Percentiles rank a stretch among this genome's conserved stretches.
These are phyloP conservation scores for Carex arenaria DNA, from an alignment of 202 grass and related monocot genomes.

Conservation along the genomic window DNA sequence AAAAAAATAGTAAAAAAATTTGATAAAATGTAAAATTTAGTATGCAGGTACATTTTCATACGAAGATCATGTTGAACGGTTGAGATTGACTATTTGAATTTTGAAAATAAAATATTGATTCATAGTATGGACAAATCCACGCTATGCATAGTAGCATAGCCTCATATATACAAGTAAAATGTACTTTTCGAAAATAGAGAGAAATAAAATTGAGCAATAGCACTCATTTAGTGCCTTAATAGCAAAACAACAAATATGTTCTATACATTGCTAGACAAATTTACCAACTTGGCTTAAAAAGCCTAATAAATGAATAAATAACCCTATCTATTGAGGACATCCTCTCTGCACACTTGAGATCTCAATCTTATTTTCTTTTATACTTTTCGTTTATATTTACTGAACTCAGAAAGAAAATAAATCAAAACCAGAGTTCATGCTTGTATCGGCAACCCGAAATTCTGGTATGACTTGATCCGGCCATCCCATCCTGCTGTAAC, in stretches of 20 bases:
- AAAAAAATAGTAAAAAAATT: no score
- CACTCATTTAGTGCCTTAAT: neutral
- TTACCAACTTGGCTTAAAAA: neutral
- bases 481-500: conserved; percentile 80
- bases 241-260: neutral
- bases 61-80: no score
- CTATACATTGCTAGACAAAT: conserved; percentile 16
- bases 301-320: conserved; percentile 12
- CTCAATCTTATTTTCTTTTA: neutral
- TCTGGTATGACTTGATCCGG: conserved; percentile 87
- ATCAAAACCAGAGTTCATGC: conserved; percentile 35
- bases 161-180: neutral
- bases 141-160: no score
- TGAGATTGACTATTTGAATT: no score
- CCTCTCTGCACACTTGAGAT: conserved; percentile 4
- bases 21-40: no score
- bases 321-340: neutral
- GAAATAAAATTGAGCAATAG: neutral
- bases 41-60: no score
- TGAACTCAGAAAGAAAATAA: conserved; percentile 4
- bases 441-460: conserved; percentile 75
- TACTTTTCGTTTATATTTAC: neutral
- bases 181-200: no score
- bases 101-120: no score
- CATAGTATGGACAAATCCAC: no score